A percentile compares a stretch with the other conserved stretches of the same genome.
phyloP scores from a whole-genome alignment of 2,329 filamentous ascomycete genomes.

The Xylaria sp. region DNA sequence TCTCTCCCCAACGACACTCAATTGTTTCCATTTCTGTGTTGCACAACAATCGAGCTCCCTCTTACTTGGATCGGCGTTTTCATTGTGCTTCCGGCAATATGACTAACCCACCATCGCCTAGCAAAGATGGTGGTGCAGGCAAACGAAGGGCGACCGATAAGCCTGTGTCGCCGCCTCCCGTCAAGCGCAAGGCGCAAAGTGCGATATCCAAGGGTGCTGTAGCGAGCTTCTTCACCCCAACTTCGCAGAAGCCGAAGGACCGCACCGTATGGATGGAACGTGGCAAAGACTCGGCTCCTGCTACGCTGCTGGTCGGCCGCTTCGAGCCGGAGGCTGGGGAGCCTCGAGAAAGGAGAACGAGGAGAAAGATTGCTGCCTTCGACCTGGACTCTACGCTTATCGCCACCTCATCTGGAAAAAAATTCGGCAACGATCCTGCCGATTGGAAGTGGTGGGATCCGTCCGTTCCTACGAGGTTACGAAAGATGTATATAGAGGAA shows the following conservation, averaged over 20 bases:
- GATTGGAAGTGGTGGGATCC: slow-evolving; percentile 97
- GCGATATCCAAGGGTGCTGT: slow-evolving; percentile 67
- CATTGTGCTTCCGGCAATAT: slow-evolving; percentile 2
- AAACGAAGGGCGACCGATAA: slow-evolving; percentile 44
- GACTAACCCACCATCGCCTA: slow-evolving; percentile 26
- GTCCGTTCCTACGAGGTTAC: slow-evolving; percentile 70
- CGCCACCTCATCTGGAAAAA: slow-evolving; percentile 78
- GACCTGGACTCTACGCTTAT: slow-evolving; percentile 90
- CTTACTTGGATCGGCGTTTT: background rate
- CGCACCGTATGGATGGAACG: slow-evolving; percentile 74
- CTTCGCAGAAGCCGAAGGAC: slow-evolving; percentile 83
- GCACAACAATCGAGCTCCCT: background rate
- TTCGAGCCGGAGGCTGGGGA: slow-evolving; percentile 58
- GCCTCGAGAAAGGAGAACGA: slow-evolving; percentile 41
- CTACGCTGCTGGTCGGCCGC: slow-evolving; percentile 75
- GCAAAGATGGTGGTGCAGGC: background rate
- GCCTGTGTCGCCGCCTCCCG: slow-evolving; percentile 58
- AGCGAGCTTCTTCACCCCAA: slow-evolving; percentile 85
- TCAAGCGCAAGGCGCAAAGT: slow-evolving; percentile 59
- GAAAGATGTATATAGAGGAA: slow-evolving; percentile 68
- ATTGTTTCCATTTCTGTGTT: background rate
- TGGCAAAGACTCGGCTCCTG: slow-evolving; percentile 41
- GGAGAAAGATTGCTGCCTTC: slow-evolving; percentile 72
- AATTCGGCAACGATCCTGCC: slow-evolving; percentile 69
- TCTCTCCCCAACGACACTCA: background rate